Percentiles rank a stretch among this genome's conserved stretches.
Evolutionary conservation across 257 asterid species (phyloP).

Genomic region (Verbena officinalis): DNA sequence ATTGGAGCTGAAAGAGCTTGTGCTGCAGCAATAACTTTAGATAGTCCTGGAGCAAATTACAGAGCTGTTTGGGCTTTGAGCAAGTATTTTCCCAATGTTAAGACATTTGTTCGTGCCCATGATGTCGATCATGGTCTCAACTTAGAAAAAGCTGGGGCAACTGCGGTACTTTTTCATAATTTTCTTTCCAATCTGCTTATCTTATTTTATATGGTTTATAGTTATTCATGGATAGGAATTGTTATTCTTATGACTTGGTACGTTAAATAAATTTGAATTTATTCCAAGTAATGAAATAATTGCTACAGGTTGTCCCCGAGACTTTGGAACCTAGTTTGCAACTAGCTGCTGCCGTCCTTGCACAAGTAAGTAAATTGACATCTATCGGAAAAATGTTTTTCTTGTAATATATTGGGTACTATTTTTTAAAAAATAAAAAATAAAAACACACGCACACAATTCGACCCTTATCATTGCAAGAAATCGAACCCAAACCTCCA

Average conservation of each 20-base stretch:
- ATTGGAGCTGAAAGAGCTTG: constrained; percentile 84
- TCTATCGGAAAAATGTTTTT: not conserved
- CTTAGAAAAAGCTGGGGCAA: constrained; percentile 83
- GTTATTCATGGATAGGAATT: not conserved
- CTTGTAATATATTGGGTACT: not conserved
- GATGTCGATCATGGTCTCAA: constrained; percentile 84
- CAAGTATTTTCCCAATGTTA: constrained; percentile 78
- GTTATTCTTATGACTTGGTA: not conserved
- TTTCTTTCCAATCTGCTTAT: not conserved
- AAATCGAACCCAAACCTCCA: too few species aligned
- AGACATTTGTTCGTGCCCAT: constrained; percentile 87
- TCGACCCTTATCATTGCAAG: too few species aligned
- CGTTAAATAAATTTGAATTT: not conserved
- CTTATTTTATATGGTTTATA: too few species aligned
- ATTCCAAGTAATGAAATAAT: not conserved
- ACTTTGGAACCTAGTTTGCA: constrained; percentile 86
- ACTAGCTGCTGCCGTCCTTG: constrained; percentile 84
- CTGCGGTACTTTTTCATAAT: constrained; percentile 57
- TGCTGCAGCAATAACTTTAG: constrained; percentile 82
- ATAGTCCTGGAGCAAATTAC: constrained; percentile 84
- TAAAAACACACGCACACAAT: too few species aligned
- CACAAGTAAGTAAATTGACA: constrained; percentile 56
- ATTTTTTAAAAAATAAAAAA: too few species aligned
- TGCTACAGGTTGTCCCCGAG: constrained; percentile 77
- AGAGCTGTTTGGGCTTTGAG: constrained; percentile 88